Evolutionary conservation across 1,139 yeast genomes (phyloP).

Genomic region (Spathaspora jeffriesii): DNA sequence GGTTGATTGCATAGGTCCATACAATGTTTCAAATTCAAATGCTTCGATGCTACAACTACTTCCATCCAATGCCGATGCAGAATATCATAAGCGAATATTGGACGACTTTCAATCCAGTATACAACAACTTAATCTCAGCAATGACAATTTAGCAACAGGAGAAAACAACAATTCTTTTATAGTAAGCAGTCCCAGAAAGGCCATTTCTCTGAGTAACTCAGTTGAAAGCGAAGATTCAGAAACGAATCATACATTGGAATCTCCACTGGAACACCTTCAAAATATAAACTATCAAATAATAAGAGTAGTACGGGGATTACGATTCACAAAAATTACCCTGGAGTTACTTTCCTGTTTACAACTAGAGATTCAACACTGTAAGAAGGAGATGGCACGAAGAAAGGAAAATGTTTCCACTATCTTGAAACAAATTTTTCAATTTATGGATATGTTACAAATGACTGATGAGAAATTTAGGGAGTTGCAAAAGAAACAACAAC

Average conservation of each 20-base stretch:
- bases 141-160: conserved; percentile 7
- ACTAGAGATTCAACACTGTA: conserved; percentile 26
- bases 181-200: conserved; percentile 41
- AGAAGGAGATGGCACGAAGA: conserved; percentile 26
- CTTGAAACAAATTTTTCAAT: conserved; percentile 27
- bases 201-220: conserved; percentile 6
- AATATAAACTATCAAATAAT: conserved; percentile 41
- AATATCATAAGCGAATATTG: conserved; percentile 27
- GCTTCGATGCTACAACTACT: conserved; percentile 18
- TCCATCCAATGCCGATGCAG: conserved; percentile 33
- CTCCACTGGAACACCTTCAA: conserved; percentile 18
- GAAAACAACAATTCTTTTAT: conserved; percentile 29
- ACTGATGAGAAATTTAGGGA: conserved; percentile 34
- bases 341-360: conserved; percentile 26
- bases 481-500: conserved; percentile 24
- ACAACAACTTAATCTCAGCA: conserved; percentile 16
- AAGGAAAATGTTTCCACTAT: conserved; percentile 21
- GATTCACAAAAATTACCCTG: conserved; percentile 37
- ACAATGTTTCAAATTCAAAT: conserved; percentile 14
- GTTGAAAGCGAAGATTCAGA: not conserved
- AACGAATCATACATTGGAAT: not conserved
- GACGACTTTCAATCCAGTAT: conserved; percentile 30
- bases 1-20: conserved; percentile 29
- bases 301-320: conserved; percentile 33
- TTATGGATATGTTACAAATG: conserved; percentile 29